These are phyloP conservation scores for Styphnolobium japonicum DNA, from an alignment of 306 rosid genomes.

Conservation along the genomic window DNA sequence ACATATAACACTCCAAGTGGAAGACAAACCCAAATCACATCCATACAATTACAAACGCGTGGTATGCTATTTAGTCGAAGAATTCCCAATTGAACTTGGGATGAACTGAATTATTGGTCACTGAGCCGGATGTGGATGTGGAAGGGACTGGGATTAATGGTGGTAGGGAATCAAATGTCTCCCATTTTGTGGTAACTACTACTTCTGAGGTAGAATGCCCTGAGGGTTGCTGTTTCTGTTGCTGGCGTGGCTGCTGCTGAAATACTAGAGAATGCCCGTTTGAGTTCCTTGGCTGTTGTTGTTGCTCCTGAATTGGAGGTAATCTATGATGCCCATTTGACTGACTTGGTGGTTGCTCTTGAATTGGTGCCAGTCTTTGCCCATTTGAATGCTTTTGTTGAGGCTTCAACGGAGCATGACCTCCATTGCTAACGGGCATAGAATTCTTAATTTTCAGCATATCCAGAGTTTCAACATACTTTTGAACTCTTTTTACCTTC, in stretches of 20 bases:
- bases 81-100: conserved; percentile 86
- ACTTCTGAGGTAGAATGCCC: conserved; percentile 49
- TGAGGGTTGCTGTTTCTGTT: conserved; percentile 22
- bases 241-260: conserved; percentile 4
- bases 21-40: conserved; percentile 53
- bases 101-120: conserved; percentile 44
- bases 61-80: conserved; percentile 45
- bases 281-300: conserved; percentile 15
- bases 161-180: conserved; percentile 68
- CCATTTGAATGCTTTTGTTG: conserved; percentile 42
- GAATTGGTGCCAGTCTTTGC: conserved; percentile 46
- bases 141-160: conserved; percentile 38
- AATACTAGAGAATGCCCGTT: conserved; percentile 22
- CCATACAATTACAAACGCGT: conserved; percentile 52
- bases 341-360: conserved; percentile 43
- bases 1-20: conserved; percentile 53
- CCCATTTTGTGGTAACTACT: conserved; percentile 94
- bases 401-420: conserved; percentile 30
- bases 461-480: conserved; percentile 86
- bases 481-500: conserved; percentile 89
- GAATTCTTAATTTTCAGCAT: conserved; percentile 71
- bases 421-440: conserved; percentile 39
- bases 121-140: conserved; percentile 34
- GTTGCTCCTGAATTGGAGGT: conserved; percentile 48
- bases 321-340: conserved; percentile 29